Conservation (phyloP, 129 eudicot species). For the Cynara cardunculus region DNA sequence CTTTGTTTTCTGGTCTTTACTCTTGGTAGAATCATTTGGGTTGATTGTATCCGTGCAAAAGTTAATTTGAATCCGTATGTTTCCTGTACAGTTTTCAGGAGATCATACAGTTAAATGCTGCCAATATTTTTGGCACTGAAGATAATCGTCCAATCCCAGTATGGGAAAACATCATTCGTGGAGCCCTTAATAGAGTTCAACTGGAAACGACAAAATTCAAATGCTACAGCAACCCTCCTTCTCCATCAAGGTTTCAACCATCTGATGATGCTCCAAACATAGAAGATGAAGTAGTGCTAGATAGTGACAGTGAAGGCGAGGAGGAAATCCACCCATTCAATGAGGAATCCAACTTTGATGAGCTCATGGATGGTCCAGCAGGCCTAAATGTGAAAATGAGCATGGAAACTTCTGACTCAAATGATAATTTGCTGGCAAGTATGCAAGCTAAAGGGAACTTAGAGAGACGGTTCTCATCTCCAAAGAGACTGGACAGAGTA, state of each 20-base stretch:
- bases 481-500: constrained; percentile 53
- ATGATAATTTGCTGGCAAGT: constrained; percentile 8
- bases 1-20: not conserved
- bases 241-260: constrained; percentile 87
- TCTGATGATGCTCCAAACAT: constrained; percentile 66
- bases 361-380: constrained; percentile 29
- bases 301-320: constrained; percentile 73
- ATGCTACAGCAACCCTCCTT: constrained; percentile 86
- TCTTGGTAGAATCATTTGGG: not conserved
- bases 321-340: constrained; percentile 72
- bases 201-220: constrained; percentile 49
- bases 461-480: constrained; percentile 47
- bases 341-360: constrained; percentile 52
- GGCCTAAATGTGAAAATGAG: not conserved
- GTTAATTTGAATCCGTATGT: not conserved
- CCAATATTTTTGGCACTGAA: constrained; percentile 90
- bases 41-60: not conserved
- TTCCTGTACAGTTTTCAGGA: constrained; percentile 71
- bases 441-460: constrained; percentile 24
- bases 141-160: constrained; percentile 70
- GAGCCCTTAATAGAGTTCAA: constrained; percentile 54
- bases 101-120: constrained; percentile 84
- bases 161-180: constrained; percentile 90
- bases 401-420: constrained; percentile 10
- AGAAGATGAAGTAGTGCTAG: constrained; percentile 70